These are phyloP conservation scores for Cordyceps sp. DNA, from an alignment of 2,329 filamentous ascomycete species.

Conservation along the genomic window DNA sequence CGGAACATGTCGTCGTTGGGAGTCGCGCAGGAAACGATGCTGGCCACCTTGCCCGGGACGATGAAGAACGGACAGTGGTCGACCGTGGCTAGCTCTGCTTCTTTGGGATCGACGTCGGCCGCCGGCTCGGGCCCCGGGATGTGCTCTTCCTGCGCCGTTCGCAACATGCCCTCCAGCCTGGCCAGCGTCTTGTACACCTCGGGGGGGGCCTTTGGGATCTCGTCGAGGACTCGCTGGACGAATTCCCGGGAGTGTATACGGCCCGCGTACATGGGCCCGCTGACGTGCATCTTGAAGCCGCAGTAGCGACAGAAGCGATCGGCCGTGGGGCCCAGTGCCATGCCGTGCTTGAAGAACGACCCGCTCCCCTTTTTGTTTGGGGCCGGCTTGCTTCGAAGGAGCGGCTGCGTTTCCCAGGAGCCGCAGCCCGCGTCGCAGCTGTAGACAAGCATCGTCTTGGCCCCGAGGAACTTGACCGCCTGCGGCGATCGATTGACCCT, in stretches of 20 bases:
- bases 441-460: slow-evolving; percentile 86
- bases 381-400: slow-evolving; percentile 52
- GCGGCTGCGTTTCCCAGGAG: slow-evolving; percentile 70
- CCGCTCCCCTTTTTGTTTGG: slow-evolving; percentile 54
- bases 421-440: slow-evolving; percentile 83
- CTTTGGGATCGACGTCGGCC: slow-evolving; percentile 21
- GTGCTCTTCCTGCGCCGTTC: slow-evolving; percentile 67
- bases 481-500: slow-evolving; percentile 63
- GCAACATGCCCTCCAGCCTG: slow-evolving; percentile 82
- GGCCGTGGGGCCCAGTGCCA: slow-evolving; percentile 53
- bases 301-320: slow-evolving; percentile 65
- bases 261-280: slow-evolving; percentile 89
- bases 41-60: slow-evolving; percentile 56
- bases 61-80: slow-evolving; percentile 81
- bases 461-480: slow-evolving; percentile 77
- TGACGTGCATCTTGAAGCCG: slow-evolving; percentile 69
- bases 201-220: slow-evolving; percentile 49
- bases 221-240: slow-evolving; percentile 59
- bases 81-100: slow-evolving; percentile 39
- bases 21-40: slow-evolving; percentile 61
- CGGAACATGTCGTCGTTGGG: slow-evolving; percentile 66
- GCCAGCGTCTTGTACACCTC: slow-evolving; percentile 63
- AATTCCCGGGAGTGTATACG: slow-evolving; percentile 75
- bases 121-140: slow-evolving; percentile 20
- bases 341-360: slow-evolving; percentile 61